Evolutionary conservation across 148 eudicot species (phyloP), one percentile per base, ranked within the genome.

Genomic region (Drosera capensis): DNA sequence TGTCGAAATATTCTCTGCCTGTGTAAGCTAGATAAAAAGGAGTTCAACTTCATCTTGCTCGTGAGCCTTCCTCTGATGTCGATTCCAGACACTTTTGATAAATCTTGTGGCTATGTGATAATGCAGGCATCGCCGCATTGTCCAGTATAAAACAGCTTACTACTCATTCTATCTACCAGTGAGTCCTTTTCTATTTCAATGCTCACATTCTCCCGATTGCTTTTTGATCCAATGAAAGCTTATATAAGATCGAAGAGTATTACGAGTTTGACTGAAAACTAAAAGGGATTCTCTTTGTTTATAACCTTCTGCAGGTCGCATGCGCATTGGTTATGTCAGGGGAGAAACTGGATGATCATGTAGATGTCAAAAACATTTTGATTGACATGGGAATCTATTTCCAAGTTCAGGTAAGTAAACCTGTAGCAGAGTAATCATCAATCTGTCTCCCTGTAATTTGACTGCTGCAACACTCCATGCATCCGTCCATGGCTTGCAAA

Each of bases 101-200:
- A 4, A 5, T 14, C 31, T 23, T n/a, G 7, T 11, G 26, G 31
- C 52, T 49, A 6, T 57, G 20, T 29, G 20, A 23, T 23, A 46
- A 9, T 70, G 79, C 86, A 92, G 99, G 54, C 85, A 92, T 55
- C 82, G 74, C 5, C 94, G 94, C 51, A 92, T 92, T 70, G 95
- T 85, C 52, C 86, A 79, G 65, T 90, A 84, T 66, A 90, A 90
- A 64, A 80, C 95, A 34, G 84, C 95, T 40, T 90, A 85, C 63
- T 90, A 92, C 57, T 81, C 99, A 50, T 78, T 92, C 60, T 85
- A 92, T 65, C 71, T 92, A 23, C 80, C 99, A 41, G 99, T 92
- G 66, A 74, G 95, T 86, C 34, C 13, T 36, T 20, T 44, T 1
- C 7, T 37, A 25, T 44, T 6, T 34, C 16, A 6, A 11, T 18